Base-by-base conservation (phyloP, 23 red algal genomes). In the Chondrus crispus region DNA sequence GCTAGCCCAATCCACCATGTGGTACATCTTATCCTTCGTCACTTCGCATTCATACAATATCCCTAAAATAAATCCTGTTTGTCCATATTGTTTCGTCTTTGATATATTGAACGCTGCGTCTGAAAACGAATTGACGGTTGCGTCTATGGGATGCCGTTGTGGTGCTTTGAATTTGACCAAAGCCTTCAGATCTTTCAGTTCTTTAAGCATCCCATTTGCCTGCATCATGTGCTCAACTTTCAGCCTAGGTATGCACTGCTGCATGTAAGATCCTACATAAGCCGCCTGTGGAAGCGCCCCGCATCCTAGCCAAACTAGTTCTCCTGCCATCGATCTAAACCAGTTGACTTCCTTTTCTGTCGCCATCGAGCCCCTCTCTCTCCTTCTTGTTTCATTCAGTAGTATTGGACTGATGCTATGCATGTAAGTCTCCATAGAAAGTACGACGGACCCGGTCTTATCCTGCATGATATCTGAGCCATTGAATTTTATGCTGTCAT, bases 21-120 rank as follows among this genome's bases (percentile, higher is more conserved):
- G 71, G 9, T 46, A 2, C 43, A 48, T 48, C 0, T n/a, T 28
- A 6, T 28, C 44, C 18, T 80, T 19, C 26, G 9, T 2, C 28
- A 19, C 10, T 6, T 33, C 8, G 5, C 20, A 36, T 6, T 36
- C 5, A 36, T 75, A 82, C 54, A 18, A 29, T 22, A 82, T 53
- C 5, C 50, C 44, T 9, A 22, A 13, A 24, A 85, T 7, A 85
- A 85, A 85, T 44, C 81, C 81, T 42, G 81, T 85, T 26, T 85
- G 81, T 42, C 53, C 81, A 41, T 85, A 85, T 6, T 42, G 12
- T 35, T 85, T 51, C 16, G 19, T 38, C 26, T 51, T 6, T 2
- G 55, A 41, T 11, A 85, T 46, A 48, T 85, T 85, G 58, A 85
- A 85, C 4, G 81, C 81, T 7, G 81, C 81, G 35, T 85, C 81